A percentile compares a stretch with the other conserved stretches of the same genome.
Conservation (phyloP, 2,329 filamentous ascomycete species). For the Cladosporium sp. region DNA sequence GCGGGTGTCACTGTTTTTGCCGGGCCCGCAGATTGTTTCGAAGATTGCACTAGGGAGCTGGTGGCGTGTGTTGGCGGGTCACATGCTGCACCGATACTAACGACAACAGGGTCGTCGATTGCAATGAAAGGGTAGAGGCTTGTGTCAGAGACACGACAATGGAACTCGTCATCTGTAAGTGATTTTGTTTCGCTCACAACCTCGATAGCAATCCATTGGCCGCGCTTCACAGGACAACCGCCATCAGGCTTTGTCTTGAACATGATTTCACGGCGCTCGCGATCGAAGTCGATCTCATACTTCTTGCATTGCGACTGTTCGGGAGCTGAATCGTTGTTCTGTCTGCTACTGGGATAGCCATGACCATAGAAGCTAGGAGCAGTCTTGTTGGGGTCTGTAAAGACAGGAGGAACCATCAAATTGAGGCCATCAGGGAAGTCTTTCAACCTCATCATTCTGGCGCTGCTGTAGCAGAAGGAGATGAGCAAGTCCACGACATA, state of each 20-base stretch:
- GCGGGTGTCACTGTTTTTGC: constrained; percentile 10
- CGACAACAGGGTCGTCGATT: constrained; percentile 24
- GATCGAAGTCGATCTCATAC: constrained; percentile 31
- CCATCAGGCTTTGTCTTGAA: constrained; percentile 27
- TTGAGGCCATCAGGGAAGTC: constrained; percentile 56
- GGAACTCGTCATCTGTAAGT: constrained; percentile 27
- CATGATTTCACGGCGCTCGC: constrained; percentile 37
- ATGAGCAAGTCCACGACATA: constrained; percentile 79
- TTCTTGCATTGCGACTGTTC: not conserved
- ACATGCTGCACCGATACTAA: not conserved
- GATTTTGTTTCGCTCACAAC: constrained; percentile 1
- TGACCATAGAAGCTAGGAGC: too few species aligned
- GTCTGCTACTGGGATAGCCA: too few species aligned
- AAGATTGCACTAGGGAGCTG: constrained; percentile 11
- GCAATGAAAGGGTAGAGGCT: constrained; percentile 41
- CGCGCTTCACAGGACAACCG: constrained; percentile 37
- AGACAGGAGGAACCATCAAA: constrained; percentile 45
- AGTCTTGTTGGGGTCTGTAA: too few species aligned
- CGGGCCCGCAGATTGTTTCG: not conserved
- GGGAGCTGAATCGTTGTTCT: not conserved
- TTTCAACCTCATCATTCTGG: constrained; percentile 39
- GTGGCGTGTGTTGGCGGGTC: not conserved
- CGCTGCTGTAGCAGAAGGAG: constrained; percentile 69
- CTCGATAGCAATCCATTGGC: constrained; percentile 49
- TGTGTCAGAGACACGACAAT: constrained; percentile 48